Base-by-base conservation (phyloP, 805 yeast genomes). In the Jamesozyma gamospora region DNA sequence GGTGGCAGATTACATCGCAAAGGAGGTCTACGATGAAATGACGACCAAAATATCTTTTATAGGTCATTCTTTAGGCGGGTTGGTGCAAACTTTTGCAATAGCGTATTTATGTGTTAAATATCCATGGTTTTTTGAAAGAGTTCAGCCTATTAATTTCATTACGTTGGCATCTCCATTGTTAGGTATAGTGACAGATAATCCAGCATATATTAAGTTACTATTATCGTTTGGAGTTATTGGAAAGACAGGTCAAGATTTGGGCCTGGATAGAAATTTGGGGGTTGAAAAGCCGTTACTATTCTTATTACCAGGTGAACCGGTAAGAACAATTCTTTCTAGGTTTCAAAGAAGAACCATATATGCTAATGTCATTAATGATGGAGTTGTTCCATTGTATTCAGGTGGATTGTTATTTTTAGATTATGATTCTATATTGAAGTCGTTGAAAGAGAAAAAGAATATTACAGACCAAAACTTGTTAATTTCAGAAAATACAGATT, bases 31-130 rank as follows among this genome's bases (percentile, higher is more conserved):
- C 27, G 63, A 66, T 39, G 71, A 67, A 4, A 49, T 63, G 2
- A 68, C 78, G 0, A 41, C 43, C 1, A 75, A 72, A 45, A 74
- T 83, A 7, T 82, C 94, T 1, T 82, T 83, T 50, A 65, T 83
- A 33, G 87, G 83, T 0, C 94, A 83, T 56, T 82, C 92, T 0
- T 57, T 83, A 21, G 94, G 94, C 34, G 94, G 94, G 0, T 59
- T 79, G 32, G 74, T 79, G 3, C 94, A 83, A 56, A 72, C 86
- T 0, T 83, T 82, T 61, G 80, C 90, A 2, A 71, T 83, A 28
- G 83, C 88, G 0, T 83, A 82, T 51, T 66, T 83, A 28, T 71
- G 74, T 38, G 68, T 67, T 42, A 80, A 79, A 48, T 79, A 74
- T 55, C 86, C 90, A 0, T 70, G 78, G 71, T 76, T 82, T 44